A percentile compares a stretch with the other conserved stretches of the same genome.
These are phyloP conservation scores for Tetrahymena elliotti DNA, from an alignment of 73 alveolate genomes.

Conservation along the genomic window DNA sequence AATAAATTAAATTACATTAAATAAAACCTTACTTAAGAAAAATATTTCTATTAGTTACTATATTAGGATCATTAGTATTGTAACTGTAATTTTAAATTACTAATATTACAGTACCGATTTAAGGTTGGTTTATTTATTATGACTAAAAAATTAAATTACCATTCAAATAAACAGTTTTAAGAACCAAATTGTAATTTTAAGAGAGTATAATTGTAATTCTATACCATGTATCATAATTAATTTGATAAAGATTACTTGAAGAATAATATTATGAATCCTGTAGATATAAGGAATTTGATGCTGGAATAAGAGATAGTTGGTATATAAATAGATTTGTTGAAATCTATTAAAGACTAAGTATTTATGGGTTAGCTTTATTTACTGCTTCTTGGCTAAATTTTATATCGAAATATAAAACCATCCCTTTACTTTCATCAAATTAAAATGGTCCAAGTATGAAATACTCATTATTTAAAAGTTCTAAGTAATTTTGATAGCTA, in stretches of 20 bases:
- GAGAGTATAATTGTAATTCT: neutral
- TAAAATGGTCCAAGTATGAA: neutral
- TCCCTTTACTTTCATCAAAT: neutral
- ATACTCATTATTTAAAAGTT: neutral
- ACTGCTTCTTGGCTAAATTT: neutral
- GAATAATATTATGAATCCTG: neutral
- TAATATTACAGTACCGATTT: neutral
- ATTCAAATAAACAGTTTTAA: neutral
- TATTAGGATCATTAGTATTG: neutral
- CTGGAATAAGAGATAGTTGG: too few species aligned
- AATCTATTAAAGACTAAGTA: neutral
- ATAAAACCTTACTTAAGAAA: neutral
- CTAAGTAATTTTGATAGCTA: neutral
- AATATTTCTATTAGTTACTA: neutral
- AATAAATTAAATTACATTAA: neutral
- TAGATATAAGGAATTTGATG: too few species aligned
- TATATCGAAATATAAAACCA: neutral
- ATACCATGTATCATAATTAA: neutral
- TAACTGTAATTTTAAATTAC: neutral
- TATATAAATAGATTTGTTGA: neutral
- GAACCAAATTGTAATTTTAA: neutral
- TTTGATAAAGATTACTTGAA: neutral
- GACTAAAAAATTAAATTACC: too few species aligned
- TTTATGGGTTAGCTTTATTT: neutral
- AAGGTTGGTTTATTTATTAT: too few species aligned